Evolutionary conservation across 2,329 filamentous ascomycete genomes (phyloP).

Genomic region (Cercospora citrullina): DNA sequence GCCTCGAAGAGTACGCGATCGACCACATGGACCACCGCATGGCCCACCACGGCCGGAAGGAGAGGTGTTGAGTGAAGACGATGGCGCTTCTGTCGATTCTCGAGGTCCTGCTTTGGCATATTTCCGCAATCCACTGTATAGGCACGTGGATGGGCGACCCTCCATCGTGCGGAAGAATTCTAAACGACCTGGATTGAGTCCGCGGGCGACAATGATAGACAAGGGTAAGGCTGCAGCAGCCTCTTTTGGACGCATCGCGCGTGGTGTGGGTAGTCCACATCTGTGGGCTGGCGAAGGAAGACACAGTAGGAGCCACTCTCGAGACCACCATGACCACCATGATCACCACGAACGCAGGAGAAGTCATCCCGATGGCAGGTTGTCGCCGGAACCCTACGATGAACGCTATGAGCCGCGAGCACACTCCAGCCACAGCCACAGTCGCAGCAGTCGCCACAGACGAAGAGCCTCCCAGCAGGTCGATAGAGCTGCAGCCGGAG

Average conservation of each 20-base stretch:
- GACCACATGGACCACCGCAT: slow-evolving; percentile 15
- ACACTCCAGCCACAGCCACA: slow-evolving; percentile 22
- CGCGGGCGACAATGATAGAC: slow-evolving; percentile 37
- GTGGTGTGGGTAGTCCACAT: slow-evolving; percentile 40
- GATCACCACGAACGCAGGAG: slow-evolving; percentile 27
- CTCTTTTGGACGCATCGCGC: slow-evolving; percentile 40
- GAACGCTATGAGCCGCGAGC: slow-evolving; percentile 19
- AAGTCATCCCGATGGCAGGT: slow-evolving; percentile 30
- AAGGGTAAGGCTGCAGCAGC: slow-evolving; percentile 41
- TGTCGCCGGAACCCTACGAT: slow-evolving; percentile 20
- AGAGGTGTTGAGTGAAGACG: slow-evolving; percentile 35
- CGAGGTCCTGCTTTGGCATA: slow-evolving; percentile 49
- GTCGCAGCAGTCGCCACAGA: slow-evolving; percentile 21
- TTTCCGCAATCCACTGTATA: slow-evolving; percentile 53
- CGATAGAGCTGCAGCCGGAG: slow-evolving; percentile 17
- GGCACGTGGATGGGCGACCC: slow-evolving; percentile 47
- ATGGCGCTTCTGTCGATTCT: slow-evolving; percentile 45
- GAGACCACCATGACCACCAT: slow-evolving; percentile 29
- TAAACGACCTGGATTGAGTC: slow-evolving; percentile 37
- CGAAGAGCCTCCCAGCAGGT: slow-evolving; percentile 22
- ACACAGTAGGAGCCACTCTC: slow-evolving; percentile 31
- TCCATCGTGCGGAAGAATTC: slow-evolving; percentile 44
- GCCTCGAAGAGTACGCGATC: slow-evolving; percentile 27
- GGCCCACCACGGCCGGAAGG: slow-evolving; percentile 24
- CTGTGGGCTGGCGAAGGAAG: slow-evolving; percentile 38